Conservation (phyloP, 371 early-diverging fungal species). For the Batkoa obscura region DNA sequence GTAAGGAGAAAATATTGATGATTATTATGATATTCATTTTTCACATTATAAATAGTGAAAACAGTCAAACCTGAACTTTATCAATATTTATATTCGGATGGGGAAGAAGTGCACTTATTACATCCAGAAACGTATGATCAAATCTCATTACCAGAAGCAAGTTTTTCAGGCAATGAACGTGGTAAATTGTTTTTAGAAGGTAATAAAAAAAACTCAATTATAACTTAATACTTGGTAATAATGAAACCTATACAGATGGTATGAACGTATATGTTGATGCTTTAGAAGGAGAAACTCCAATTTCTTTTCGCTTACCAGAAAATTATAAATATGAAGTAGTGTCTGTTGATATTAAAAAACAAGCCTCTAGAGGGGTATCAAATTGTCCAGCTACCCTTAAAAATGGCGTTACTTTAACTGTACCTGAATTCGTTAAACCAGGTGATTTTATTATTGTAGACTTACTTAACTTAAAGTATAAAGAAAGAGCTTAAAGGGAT, state of each 20-base stretch:
- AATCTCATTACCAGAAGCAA: neutral
- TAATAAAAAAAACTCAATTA: neutral
- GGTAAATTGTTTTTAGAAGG: neutral
- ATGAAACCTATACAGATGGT: neutral
- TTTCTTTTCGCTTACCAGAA: neutral
- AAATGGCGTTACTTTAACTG: neutral
- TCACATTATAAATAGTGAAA: neutral
- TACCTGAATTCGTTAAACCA: neutral
- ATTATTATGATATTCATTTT: neutral
- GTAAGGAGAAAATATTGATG: neutral
- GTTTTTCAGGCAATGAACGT: neutral
- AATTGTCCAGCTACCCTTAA: neutral
- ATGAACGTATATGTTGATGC: neutral
- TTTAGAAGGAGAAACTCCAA: neutral
- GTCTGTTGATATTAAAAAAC: neutral
- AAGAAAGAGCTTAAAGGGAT: neutral
- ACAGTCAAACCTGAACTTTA: neutral
- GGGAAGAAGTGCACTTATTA: neutral
- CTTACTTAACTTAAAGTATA: neutral
- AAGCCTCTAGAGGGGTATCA: neutral
- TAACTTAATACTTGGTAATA: neutral
- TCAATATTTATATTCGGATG: constrained; percentile 2
- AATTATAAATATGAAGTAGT: constrained; percentile 4
- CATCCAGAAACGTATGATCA: neutral
- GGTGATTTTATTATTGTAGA: neutral